A percentile compares a stretch with the other conserved stretches of the same genome.
phyloP scores from a whole-genome alignment of 2,329 filamentous ascomycete genomes.

The Elsinoe batatas region DNA sequence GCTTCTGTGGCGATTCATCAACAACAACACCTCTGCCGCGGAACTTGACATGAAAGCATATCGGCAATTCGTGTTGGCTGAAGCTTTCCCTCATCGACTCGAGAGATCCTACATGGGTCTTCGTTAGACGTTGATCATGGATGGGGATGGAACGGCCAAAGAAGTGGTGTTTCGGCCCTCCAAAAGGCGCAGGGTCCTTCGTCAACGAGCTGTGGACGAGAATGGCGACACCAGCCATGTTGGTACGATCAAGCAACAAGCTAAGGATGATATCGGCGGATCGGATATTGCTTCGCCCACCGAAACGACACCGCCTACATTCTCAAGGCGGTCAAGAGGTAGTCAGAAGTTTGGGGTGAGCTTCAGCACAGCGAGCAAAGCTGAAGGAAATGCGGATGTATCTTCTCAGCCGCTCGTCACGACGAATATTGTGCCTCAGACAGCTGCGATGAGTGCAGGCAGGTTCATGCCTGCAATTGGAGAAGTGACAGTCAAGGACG shows the following conservation, averaged over 20 bases:
- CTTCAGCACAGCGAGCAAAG: neutral
- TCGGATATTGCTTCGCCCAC: too few species aligned
- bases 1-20: too few species aligned
- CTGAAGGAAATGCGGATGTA: neutral
- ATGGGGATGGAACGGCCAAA: conserved; percentile 19
- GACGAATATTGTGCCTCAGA: conserved; percentile 26
- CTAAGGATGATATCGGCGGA: neutral
- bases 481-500: conserved; percentile 50
- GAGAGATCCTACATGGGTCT: too few species aligned
- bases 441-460: conserved; percentile 34
- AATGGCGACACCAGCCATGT: conserved; percentile 13
- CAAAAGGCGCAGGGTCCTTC: conserved; percentile 43
- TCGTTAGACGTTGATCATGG: neutral
- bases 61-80: too few species aligned
- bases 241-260: neutral
- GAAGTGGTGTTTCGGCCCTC: conserved; percentile 36
- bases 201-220: conserved; percentile 31
- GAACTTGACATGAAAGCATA: too few species aligned
- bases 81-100: too few species aligned
- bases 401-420: conserved; percentile 17
- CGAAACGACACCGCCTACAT: neutral
- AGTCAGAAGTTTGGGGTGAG: neutral
- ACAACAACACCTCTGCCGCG: too few species aligned
- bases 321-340: neutral
- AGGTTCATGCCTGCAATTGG: conserved; percentile 68